Conservation (phyloP, 2,329 filamentous ascomycete species). For the Biscogniauxia marginata region DNA sequence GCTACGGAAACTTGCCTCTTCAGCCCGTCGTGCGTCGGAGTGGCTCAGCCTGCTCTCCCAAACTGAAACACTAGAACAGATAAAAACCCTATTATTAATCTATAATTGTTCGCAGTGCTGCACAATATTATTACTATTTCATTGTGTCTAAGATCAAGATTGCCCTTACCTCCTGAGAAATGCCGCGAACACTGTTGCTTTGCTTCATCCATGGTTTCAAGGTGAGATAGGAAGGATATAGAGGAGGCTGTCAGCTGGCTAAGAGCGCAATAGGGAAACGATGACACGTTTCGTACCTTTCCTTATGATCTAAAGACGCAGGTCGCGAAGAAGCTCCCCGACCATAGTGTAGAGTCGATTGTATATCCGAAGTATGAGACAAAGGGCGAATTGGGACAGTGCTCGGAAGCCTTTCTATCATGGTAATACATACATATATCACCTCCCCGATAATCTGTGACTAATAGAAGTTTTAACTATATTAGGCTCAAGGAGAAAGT, state of each 20-base stretch:
- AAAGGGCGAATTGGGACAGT: conserved; percentile 60
- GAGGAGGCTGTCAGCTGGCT: neutral
- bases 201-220: conserved; percentile 79
- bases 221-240: conserved; percentile 34
- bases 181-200: conserved; percentile 60
- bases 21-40: too few species aligned
- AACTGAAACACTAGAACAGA: neutral
- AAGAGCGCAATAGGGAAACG: conserved; percentile 51
- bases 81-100: neutral
- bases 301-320: conserved; percentile 60
- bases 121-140: neutral
- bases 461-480: neutral
- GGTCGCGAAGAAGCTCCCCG: conserved; percentile 57
- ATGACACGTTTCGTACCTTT: conserved; percentile 68
- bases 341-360: conserved; percentile 58
- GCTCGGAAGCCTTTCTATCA: conserved; percentile 44
- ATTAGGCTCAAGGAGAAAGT: conserved; percentile 75
- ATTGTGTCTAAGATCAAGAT: neutral
- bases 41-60: neutral
- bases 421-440: conserved; percentile 37
- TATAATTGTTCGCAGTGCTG: too few species aligned
- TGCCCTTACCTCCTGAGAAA: conserved; percentile 14
- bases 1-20: neutral
- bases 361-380: conserved; percentile 75
- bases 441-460: neutral